Base-by-base conservation (phyloP, 306 rosid genomes). In the Quercus berberidifolia region DNA sequence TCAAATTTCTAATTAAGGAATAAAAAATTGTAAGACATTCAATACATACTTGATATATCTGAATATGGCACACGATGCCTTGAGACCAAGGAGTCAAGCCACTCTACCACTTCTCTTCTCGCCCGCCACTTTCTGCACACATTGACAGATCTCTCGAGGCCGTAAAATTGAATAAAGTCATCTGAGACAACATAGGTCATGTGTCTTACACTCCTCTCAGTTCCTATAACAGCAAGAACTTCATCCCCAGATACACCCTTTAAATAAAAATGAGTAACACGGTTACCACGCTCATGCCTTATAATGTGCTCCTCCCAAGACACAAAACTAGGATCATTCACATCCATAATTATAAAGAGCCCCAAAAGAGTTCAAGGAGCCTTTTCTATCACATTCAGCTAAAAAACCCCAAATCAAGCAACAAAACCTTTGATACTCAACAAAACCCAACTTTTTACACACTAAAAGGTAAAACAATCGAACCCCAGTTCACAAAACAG, bases 201-300 rank as follows among this genome's bases (percentile, higher is more conserved):
- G 78, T 93, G 97, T 82, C 97, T 86, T 75, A 93, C 87, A 62
- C 97, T 93, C 88, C 94, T 91, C 94, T 91, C 97, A 15, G 96
- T 93, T 70, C 97, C 97, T 52, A 91, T 80, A 69, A 93, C 92
- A 38, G 94, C 94, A 69, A 89, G 92, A 25, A 87, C 89, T 12
- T 83, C 84, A 74, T 85, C 62, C 76, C 92, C 97, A 0, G 78
- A 62, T 19, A 63, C 85, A 78, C 84, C 88, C 88, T 84, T 93
- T 85, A 93, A 65, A 72, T 85, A 88, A 49, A 91, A 93, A 72
- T 93, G 94, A 81, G 87, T 90, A 38, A 93, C 90, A 43, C 96
- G 97, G 71, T 76, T 89, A 65, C 97, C 97, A 54, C 91, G 89
- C 69, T 89, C 97, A 51, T 84, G 91, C 74, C 92, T 87, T 80